phyloP scores from a whole-genome alignment of 176 grass and related monocot genomes.

The Aegilops bicornis region DNA sequence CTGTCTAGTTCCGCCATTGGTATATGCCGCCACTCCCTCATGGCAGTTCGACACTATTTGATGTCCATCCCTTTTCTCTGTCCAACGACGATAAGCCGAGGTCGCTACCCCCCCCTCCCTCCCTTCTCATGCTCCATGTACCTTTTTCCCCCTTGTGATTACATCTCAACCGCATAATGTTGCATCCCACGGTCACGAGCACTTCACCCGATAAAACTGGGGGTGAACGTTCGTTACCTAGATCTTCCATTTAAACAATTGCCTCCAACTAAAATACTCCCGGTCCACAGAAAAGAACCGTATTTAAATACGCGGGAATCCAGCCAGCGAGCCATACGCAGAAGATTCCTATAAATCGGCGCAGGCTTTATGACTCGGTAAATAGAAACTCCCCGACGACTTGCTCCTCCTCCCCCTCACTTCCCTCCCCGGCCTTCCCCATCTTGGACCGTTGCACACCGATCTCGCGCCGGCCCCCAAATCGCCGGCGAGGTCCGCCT shows the following conservation, averaged over 20 bases:
- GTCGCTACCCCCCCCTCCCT: too few species aligned
- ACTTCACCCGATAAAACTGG: neutral
- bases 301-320: slow-evolving; percentile 16
- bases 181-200: neutral
- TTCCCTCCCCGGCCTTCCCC: neutral
- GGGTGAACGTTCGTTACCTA: neutral
- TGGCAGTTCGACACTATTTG: too few species aligned
- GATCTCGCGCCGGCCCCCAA: slow-evolving; percentile 20
- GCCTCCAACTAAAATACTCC: neutral
- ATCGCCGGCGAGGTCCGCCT: neutral
- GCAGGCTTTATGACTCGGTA: slow-evolving; percentile 25
- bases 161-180: neutral
- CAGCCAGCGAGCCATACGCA: neutral
- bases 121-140: too few species aligned
- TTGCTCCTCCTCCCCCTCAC: slow-evolving; percentile 8
- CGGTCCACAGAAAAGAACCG: neutral
- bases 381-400: slow-evolving; percentile 29
- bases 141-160: too few species aligned
- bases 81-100: too few species aligned
- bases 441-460: slow-evolving; percentile 16
- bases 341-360: slow-evolving; percentile 24
- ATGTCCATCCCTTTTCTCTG: too few species aligned
- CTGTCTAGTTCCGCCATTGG: too few species aligned
- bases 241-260: neutral
- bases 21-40: too few species aligned